These are phyloP conservation scores for Dothiorella sarmentorum DNA, from an alignment of 2,329 filamentous ascomycete genomes.

Conservation along the genomic window DNA sequence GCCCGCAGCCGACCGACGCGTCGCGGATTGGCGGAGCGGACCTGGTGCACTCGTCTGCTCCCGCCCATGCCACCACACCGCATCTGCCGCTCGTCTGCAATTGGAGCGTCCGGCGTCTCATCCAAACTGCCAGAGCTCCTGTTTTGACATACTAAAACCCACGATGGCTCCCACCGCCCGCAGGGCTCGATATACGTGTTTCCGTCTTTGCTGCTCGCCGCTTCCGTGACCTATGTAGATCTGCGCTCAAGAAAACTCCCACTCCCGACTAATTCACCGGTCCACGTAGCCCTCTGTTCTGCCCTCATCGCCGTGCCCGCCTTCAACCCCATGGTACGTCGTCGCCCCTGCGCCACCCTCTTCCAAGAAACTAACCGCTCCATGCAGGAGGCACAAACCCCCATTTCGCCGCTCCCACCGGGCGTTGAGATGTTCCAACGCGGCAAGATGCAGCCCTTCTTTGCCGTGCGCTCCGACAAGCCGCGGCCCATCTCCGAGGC, in stretches of 20 bases:
- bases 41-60: background rate
- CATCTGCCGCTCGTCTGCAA: constrained; percentile 1
- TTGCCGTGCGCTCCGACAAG: constrained; percentile 52
- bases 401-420: constrained; percentile 42
- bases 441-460: constrained; percentile 55
- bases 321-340: constrained; percentile 30
- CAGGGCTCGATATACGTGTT: constrained; percentile 9
- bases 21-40: constrained; percentile 30
- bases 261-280: background rate
- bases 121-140: too few relatives aligned
- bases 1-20: constrained; percentile 25
- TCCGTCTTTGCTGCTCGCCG: background rate
- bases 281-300: constrained; percentile 3
- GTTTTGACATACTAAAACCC: constrained; percentile 17
- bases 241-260: constrained; percentile 12
- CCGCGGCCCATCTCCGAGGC: constrained; percentile 65
- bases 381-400: constrained; percentile 22
- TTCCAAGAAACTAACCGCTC: background rate
- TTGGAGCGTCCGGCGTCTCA: constrained; percentile 12
- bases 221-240: constrained; percentile 15
- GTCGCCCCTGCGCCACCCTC: background rate
- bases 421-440: constrained; percentile 50
- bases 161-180: constrained; percentile 12
- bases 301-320: background rate
- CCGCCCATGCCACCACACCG: constrained; percentile 11